Percentiles rank a stretch among this genome's conserved stretches.
These are phyloP conservation scores for Sinapis alba DNA, from an alignment of 441 rosid genomes.

Conservation along the genomic window DNA sequence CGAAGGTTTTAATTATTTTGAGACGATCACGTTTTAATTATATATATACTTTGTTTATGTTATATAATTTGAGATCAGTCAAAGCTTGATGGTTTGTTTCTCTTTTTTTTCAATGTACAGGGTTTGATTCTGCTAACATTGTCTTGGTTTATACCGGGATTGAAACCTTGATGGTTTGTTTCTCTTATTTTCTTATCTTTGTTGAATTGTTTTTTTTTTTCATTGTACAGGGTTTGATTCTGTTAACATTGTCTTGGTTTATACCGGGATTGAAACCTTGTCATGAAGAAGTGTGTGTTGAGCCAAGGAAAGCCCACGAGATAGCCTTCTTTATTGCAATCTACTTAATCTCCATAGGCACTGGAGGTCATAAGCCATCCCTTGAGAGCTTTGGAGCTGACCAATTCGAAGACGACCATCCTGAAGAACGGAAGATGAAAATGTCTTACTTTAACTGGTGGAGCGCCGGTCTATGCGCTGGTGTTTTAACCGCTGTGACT, in stretches of 20 bases:
- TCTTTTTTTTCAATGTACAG: slow-evolving; percentile 40
- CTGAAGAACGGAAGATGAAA: slow-evolving; percentile 71
- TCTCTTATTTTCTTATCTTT: not conserved
- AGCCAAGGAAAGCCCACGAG: slow-evolving; percentile 66
- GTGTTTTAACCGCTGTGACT: slow-evolving; percentile 79
- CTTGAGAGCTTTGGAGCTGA: slow-evolving; percentile 97
- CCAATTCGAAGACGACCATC: slow-evolving; percentile 82
- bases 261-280: slow-evolving; percentile 74
- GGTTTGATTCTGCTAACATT: slow-evolving; percentile 67
- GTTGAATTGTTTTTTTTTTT: not conserved
- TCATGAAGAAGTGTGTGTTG: slow-evolving; percentile 45
- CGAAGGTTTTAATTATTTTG: too few species aligned
- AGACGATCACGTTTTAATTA: not conserved
- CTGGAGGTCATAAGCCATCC: slow-evolving; percentile 96
- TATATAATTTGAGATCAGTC: not conserved
- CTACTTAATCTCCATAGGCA: slow-evolving; percentile 81
- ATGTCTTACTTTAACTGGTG: slow-evolving; percentile 99
- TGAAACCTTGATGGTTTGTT: slow-evolving; percentile 57
- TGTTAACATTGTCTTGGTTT: slow-evolving; percentile 73
- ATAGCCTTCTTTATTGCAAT: slow-evolving; percentile 72
- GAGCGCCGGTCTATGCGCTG: slow-evolving; percentile 74
- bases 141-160: slow-evolving; percentile 70
- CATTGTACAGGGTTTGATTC: slow-evolving; percentile 61
- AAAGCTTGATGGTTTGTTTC: slow-evolving; percentile 19
- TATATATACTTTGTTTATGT: not conserved